Conservation (phyloP, 2,329 filamentous ascomycete genomes). For the Lachnellula willkommii region DNA sequence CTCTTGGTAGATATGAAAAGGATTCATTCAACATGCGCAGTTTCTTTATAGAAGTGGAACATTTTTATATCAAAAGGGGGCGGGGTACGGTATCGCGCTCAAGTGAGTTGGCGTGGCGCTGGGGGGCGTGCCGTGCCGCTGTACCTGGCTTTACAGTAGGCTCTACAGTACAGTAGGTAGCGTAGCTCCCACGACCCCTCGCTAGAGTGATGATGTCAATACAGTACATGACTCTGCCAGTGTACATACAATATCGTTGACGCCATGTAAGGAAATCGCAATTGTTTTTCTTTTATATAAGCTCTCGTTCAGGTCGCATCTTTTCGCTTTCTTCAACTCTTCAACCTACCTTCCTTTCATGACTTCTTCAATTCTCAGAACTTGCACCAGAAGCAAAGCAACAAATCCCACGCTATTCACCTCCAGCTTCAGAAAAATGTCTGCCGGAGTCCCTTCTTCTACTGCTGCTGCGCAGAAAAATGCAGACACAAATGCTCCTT, state of each 20-base stretch:
- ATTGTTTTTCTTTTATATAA: no score
- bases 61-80: conserved; percentile 19
- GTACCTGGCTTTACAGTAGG: neutral
- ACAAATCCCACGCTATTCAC: neutral
- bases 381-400: neutral
- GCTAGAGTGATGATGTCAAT: conserved; percentile 19
- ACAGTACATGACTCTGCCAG: neutral
- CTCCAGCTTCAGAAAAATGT: conserved; percentile 19
- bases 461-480: conserved; percentile 20
- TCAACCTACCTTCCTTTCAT: neutral
- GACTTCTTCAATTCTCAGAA: conserved; percentile 5
- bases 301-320: neutral
- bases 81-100: no score
- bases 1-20: neutral
- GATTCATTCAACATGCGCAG: neutral
- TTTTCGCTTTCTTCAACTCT: neutral
- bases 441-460: conserved; percentile 27
- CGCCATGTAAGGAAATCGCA: no score
- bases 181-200: neutral
- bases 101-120: neutral
- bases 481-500: neutral
- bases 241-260: no score
- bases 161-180: no score
- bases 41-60: conserved; percentile 34
- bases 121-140: neutral